Conservation (phyloP, 805 yeast species). For the Sugiyamaella chiloensis region DNA sequence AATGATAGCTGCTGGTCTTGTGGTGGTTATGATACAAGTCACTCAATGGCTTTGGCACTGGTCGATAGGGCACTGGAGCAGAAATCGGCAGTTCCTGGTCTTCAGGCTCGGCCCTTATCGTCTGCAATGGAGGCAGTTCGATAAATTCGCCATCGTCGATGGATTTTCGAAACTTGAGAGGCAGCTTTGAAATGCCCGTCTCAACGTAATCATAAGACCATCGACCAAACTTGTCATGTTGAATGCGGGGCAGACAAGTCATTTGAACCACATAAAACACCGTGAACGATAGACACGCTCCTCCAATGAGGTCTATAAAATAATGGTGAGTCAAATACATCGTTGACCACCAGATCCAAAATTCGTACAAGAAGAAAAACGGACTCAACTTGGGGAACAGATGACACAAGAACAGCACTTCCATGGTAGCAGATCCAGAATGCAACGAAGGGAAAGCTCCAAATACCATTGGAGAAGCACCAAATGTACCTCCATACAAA, state of each 20-base stretch:
- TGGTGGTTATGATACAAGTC: slow-evolving; percentile 18
- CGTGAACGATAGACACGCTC: slow-evolving; percentile 73
- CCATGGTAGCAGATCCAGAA: slow-evolving; percentile 93
- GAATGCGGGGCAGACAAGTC: slow-evolving; percentile 54
- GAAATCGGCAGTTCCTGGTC: slow-evolving; percentile 7
- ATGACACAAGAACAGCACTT: slow-evolving; percentile 79
- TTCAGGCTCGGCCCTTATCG: slow-evolving; percentile 6
- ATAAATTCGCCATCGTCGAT: slow-evolving; percentile 27
- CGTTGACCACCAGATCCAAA: slow-evolving; percentile 97
- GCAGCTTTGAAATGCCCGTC: slow-evolving; percentile 25
- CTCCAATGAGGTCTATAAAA: slow-evolving; percentile 90
- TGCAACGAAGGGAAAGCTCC: slow-evolving; percentile 88
- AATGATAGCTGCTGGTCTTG: slow-evolving; percentile 19
- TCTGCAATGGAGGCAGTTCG: slow-evolving; percentile 22
- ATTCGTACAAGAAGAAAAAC: slow-evolving; percentile 71
- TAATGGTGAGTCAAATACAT: slow-evolving; percentile 98
- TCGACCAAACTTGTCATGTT: slow-evolving; percentile 37
- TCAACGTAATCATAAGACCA: slow-evolving; percentile 43
- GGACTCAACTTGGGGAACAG: slow-evolving; percentile 70
- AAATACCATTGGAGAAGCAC: slow-evolving; percentile 85
- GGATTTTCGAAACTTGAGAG: slow-evolving; percentile 27
- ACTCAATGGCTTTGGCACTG: slow-evolving; percentile 5
- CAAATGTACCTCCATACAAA: slow-evolving; percentile 77
- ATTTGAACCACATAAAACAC: slow-evolving; percentile 70
- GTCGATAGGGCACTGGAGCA: slow-evolving; percentile 6